Base-by-base conservation (phyloP, 306 rosid species). In the Boehmeria nivea region DNA sequence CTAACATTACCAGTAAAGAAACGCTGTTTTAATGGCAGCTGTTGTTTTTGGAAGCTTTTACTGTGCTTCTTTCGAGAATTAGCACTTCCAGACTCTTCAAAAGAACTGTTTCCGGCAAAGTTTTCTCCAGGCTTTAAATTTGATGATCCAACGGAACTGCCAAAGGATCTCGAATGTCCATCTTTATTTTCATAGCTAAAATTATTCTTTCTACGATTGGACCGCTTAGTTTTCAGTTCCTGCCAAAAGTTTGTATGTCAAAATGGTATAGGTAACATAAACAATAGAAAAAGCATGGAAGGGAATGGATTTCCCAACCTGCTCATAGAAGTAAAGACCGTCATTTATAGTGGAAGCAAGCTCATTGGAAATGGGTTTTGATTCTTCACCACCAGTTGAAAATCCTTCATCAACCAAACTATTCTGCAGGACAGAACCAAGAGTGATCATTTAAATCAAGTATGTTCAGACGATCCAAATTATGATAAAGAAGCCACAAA, bases 311-410 rank as follows among this genome's bases (percentile, higher is more conserved):
- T 65, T 37, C 61, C 62, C 58, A 77, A 91, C 99, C 91, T 91
- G 95, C 80, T 91, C 96, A 40, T 78, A 84, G 69, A 84, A 91
- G 79, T 75, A 82, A 57, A 91, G 95, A 24, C 96, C 99, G 13
- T 91, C 99, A 31, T 87, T 83, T 81, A 91, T 91, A 18, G 89
- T 52, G 54, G 95, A 87, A 61, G 96, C 99, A 25, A 76, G 93
- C 76, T 91, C 96, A 18, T 68, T 81, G 69, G 99, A 80, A 61
- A 91, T 77, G 77, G 86, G 67, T 69, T 69, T 67, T 69, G 98
- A 75, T 69, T 75, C 94, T 67, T 72, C 61, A 53, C 43, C 83
- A 57, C 77, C 64, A 64, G 20, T 61, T 54, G 74, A 36, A 31
- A 63, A 66, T 63, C 72, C 83, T 57, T 75, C 73, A 57, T 57